Percentiles rank a stretch among this genome's conserved stretches.
These are phyloP conservation scores for Diaporthe nobilis DNA, from an alignment of 2,329 filamentous ascomycete genomes.

Conservation along the genomic window DNA sequence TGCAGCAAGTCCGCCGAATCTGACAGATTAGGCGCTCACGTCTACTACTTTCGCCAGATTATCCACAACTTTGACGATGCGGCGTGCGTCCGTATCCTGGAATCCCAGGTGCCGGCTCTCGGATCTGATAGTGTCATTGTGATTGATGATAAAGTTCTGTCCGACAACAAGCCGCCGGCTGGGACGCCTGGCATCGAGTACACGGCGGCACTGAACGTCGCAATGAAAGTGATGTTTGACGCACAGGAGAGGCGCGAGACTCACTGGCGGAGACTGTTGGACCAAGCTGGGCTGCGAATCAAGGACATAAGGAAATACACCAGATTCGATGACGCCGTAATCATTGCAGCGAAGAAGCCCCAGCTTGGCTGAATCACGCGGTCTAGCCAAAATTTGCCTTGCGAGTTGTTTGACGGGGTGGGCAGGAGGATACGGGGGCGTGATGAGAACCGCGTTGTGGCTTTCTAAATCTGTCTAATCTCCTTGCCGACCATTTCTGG, in stretches of 20 bases:
- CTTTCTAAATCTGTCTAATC: constrained; percentile 76
- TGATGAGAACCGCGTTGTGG: background rate
- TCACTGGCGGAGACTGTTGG: constrained; percentile 45
- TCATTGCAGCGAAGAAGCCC: constrained; percentile 41
- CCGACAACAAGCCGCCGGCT: constrained; percentile 42
- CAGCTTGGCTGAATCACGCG: background rate
- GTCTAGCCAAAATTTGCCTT: background rate
- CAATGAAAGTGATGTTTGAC: constrained; percentile 48
- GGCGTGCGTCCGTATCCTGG: constrained; percentile 45
- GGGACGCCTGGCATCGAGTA: constrained; percentile 44
- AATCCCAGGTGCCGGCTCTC: constrained; percentile 43
- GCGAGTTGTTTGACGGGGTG: background rate
- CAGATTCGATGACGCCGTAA: constrained; percentile 45
- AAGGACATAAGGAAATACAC: constrained; percentile 45
- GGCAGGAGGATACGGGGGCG: background rate
- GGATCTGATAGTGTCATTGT: constrained; percentile 44
- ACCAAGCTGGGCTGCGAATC: constrained; percentile 44
- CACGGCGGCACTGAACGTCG: constrained; percentile 44
- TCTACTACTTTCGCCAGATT: constrained; percentile 50
- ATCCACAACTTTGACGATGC: constrained; percentile 48
- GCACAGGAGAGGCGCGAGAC: constrained; percentile 45
- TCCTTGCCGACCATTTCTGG: constrained; percentile 93
- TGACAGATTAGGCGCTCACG: constrained; percentile 42
- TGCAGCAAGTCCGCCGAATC: background rate
- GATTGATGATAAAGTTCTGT: constrained; percentile 47